Evolutionary conservation across 805 yeast genomes (phyloP).

Genomic region (Debaryomyces castellii): DNA sequence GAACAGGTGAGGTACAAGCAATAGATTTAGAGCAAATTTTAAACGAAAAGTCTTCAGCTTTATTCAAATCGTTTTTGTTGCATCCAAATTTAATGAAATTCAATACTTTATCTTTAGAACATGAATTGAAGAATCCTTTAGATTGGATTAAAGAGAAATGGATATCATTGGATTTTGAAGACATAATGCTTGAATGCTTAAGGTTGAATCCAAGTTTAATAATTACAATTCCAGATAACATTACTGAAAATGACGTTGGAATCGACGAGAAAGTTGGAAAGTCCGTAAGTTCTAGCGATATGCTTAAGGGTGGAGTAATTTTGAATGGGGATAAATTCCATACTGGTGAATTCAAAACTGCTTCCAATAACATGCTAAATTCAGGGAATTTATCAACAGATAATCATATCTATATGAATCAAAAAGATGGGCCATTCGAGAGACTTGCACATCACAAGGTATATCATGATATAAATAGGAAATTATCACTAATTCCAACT

Average conservation of each 20-base stretch:
- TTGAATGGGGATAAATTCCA: too few relatives aligned
- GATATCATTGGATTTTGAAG: slow-evolving; percentile 17
- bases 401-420: slow-evolving; percentile 18
- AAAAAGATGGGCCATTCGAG: slow-evolving; percentile 7
- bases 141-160: slow-evolving; percentile 18
- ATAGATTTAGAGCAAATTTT: slow-evolving; percentile 5
- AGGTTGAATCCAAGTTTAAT: slow-evolving; percentile 18
- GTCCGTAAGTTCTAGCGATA: too few relatives aligned
- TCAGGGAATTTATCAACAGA: slow-evolving; percentile 22
- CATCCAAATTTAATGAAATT: slow-evolving; percentile 48
- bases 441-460: slow-evolving; percentile 5
- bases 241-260: neutral
- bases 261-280: neutral
- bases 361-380: neutral
- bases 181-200: slow-evolving; percentile 22
- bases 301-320: too few relatives aligned
- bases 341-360: too few relatives aligned
- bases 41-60: slow-evolving; percentile 16
- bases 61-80: slow-evolving; percentile 35
- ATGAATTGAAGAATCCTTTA: slow-evolving; percentile 18
- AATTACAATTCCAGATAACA: slow-evolving; percentile 4
- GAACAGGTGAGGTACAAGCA: neutral
- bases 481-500: slow-evolving; percentile 30
- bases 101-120: slow-evolving; percentile 16
- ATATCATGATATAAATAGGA: slow-evolving; percentile 17